phyloP scores from a whole-genome alignment of 257 asterid genomes.

The Thymus quinquecostatus region DNA sequence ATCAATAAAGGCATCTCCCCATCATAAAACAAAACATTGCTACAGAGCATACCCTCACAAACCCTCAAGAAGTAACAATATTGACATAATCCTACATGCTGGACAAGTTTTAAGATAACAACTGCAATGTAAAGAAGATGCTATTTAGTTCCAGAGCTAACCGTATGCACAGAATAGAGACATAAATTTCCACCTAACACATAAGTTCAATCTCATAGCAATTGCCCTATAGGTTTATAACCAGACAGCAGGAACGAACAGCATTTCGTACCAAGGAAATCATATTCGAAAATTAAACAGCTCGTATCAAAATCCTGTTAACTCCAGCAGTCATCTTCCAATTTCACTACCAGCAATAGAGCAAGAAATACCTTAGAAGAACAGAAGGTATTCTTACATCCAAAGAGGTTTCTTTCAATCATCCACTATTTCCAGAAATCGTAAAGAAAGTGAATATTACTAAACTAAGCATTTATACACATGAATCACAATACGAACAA shows the following conservation, averaged over 20 bases:
- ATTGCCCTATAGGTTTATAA: too few species aligned
- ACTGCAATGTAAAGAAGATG: too few species aligned
- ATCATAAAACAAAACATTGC: not conserved
- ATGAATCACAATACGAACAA: constrained; percentile 1
- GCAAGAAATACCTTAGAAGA: not conserved
- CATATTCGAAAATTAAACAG: too few species aligned
- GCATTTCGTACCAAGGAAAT: too few species aligned
- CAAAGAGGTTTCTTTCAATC: not conserved
- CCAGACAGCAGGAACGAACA: too few species aligned
- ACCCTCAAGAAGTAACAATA: not conserved
- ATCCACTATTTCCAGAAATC: not conserved
- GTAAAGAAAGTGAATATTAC: too few species aligned
- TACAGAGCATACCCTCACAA: not conserved
- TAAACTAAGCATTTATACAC: not conserved
- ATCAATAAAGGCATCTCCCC: not conserved
- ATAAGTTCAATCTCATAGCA: too few species aligned
- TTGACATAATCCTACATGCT: not conserved
- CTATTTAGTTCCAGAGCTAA: too few species aligned
- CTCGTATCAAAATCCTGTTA: too few species aligned
- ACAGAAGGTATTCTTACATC: not conserved
- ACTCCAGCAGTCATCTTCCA: not conserved
- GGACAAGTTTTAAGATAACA: too few species aligned
- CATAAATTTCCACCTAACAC: too few species aligned
- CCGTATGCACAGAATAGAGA: too few species aligned
- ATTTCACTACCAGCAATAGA: not conserved